A percentile compares a stretch with the other conserved stretches of the same genome.
phyloP scores from a whole-genome alignment of 164 flowering plant genomes.

The Liquidambar formosana region DNA sequence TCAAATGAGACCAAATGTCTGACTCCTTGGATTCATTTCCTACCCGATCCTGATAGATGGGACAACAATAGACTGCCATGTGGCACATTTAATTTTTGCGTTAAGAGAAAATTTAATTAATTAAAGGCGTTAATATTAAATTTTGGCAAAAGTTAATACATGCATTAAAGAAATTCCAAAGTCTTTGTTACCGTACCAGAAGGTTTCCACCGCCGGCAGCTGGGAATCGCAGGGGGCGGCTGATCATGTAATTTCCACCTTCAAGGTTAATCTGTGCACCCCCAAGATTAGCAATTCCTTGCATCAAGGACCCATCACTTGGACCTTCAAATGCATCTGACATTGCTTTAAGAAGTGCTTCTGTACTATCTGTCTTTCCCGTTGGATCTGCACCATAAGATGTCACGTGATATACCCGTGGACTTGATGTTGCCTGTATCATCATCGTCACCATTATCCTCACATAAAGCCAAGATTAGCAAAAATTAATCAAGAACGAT shows the following conservation, averaged over 20 bases:
- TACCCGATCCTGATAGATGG: no score
- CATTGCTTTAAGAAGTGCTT: constrained; percentile 60
- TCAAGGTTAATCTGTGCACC: constrained; percentile 70
- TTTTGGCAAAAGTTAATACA: no score
- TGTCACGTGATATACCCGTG: constrained; percentile 50
- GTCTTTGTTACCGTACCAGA: constrained; percentile 40
- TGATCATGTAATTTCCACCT: constrained; percentile 76
- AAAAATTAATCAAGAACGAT: not conserved
- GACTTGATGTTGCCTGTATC: constrained; percentile 19
- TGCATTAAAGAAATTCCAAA: not conserved
- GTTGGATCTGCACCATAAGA: constrained; percentile 88
- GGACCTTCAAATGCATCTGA: constrained; percentile 53
- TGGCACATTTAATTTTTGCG: no score
- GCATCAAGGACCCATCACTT: constrained; percentile 36
- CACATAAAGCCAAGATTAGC: no score
- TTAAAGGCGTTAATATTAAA: no score
- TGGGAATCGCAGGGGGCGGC: constrained; percentile 69
- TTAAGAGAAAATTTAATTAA: no score
- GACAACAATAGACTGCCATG: no score
- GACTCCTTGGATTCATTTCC: no score
- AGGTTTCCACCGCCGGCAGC: constrained; percentile 68
- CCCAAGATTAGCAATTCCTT: constrained; percentile 76
- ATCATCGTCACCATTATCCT: no score
- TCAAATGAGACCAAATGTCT: no score
- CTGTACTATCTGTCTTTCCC: constrained; percentile 77